A percentile compares a stretch with the other conserved stretches of the same genome.
Conservation (phyloP, 2,329 filamentous ascomycete species). For the Stagonosporopsis cucurbitacearum region DNA sequence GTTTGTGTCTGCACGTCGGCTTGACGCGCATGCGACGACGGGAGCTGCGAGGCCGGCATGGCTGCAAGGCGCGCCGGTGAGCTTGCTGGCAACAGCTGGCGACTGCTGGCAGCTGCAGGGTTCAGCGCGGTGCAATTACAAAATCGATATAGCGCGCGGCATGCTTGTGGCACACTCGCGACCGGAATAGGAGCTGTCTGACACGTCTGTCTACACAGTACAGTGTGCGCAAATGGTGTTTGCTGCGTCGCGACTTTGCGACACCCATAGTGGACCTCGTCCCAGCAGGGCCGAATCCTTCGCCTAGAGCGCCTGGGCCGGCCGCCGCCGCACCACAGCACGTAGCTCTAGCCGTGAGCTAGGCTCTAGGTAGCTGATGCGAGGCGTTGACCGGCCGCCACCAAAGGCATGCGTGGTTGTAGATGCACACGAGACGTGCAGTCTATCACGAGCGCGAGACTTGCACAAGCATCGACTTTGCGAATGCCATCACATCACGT, state of each 20-base stretch:
- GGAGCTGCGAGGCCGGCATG: slow-evolving; percentile 16
- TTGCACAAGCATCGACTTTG: slow-evolving; percentile 7
- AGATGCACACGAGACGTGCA: slow-evolving; percentile 2
- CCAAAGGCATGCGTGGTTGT: too few species aligned
- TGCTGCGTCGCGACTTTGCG: slow-evolving; percentile 11
- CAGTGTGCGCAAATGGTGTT: slow-evolving; percentile 12
- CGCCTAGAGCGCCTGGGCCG: slow-evolving; percentile 14
- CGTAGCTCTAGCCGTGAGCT: slow-evolving; percentile 12
- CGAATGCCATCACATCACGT: slow-evolving; percentile 8
- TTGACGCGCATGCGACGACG: slow-evolving; percentile 12
- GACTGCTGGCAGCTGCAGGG: slow-evolving; percentile 22
- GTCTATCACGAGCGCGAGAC: slow-evolving; percentile 1
- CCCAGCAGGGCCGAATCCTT: slow-evolving; percentile 13
- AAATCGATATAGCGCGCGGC: slow-evolving; percentile 25
- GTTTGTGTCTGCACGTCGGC: slow-evolving; percentile 21
- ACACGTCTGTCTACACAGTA: too few species aligned
- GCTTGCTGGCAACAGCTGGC: slow-evolving; percentile 18
- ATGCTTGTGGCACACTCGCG: slow-evolving; percentile 27
- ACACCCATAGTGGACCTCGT: slow-evolving; percentile 7
- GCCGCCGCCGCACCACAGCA: slow-evolving; percentile 1
- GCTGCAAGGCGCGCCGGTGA: slow-evolving; percentile 20
- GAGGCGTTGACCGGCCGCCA: slow-evolving; percentile 11
- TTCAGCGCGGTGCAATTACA: slow-evolving; percentile 17
- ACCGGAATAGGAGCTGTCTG: slow-evolving; percentile 10
- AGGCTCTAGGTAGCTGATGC: too few species aligned